A percentile compares a stretch with the other conserved stretches of the same genome.
These are phyloP conservation scores for Solanum chiquidenum DNA, from an alignment of 257 asterid species.

Conservation along the genomic window DNA sequence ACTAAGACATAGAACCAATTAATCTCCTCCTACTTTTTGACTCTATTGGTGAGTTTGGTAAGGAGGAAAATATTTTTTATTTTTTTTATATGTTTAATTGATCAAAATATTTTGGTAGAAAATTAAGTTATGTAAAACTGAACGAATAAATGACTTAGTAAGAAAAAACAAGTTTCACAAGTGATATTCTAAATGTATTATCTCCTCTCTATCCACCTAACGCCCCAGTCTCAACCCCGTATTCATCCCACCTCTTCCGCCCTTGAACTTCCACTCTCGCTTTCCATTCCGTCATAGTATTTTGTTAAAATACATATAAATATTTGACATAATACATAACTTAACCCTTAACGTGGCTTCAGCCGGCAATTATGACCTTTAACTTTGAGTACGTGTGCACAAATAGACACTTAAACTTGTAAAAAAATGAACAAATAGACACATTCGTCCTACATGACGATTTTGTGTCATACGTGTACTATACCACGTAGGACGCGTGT, in stretches of 20 bases:
- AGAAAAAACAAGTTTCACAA: neutral
- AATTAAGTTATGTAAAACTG: neutral
- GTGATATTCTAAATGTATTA: neutral
- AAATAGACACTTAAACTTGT: no score
- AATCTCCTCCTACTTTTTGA: neutral
- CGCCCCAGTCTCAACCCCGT: neutral
- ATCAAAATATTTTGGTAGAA: neutral
- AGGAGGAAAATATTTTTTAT: no score
- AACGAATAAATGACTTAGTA: no score
- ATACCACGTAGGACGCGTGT: neutral
- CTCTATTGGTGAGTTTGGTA: neutral
- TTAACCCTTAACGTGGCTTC: no score
- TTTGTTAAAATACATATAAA: neutral
- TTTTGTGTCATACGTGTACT: neutral
- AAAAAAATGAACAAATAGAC: neutral
- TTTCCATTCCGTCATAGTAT: neutral
- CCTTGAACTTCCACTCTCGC: neutral
- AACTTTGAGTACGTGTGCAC: neutral
- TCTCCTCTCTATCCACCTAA: neutral
- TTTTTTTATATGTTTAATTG: neutral
- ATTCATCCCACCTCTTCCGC: neutral
- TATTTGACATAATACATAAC: neutral
- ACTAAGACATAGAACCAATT: neutral
- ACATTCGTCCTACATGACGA: neutral
- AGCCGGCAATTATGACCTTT: no score